Conservation (phyloP, 176 grass and related monocot species). For the Carex kokanica region DNA sequence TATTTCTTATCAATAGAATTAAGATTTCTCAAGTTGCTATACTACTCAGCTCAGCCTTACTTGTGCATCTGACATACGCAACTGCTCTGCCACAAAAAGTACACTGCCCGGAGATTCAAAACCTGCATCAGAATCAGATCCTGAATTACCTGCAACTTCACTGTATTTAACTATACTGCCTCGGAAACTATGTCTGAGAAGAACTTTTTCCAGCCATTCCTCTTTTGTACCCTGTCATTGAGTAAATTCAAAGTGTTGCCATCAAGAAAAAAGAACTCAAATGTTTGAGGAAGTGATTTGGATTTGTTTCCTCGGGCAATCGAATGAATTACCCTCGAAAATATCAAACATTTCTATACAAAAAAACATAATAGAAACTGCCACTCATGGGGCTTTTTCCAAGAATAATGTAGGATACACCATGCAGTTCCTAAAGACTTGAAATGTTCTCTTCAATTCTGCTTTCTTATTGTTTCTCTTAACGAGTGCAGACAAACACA, state of each 20-base stretch:
- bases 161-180: constrained; percentile 43
- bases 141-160: constrained; percentile 40
- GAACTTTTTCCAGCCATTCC: constrained; percentile 53
- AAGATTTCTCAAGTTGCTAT: not conserved
- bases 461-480: not conserved
- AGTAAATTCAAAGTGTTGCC: constrained; percentile 9
- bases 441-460: not conserved
- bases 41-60: constrained; percentile 38
- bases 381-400: not conserved
- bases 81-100: constrained; percentile 75
- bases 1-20: constrained; percentile 4
- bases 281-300: constrained; percentile 23
- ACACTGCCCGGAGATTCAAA: constrained; percentile 21
- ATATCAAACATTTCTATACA: not conserved
- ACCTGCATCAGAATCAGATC: constrained; percentile 26
- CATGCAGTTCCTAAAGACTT: not conserved
- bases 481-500: not conserved
- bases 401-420: not conserved
- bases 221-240: constrained; percentile 36
- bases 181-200: constrained; percentile 57
- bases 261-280: not conserved
- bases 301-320: not conserved
- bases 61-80: constrained; percentile 82
- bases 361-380: not conserved
- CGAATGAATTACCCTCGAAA: not conserved